Conservation (phyloP, 305 asterid genomes). For the Ajuga reptans region DNA sequence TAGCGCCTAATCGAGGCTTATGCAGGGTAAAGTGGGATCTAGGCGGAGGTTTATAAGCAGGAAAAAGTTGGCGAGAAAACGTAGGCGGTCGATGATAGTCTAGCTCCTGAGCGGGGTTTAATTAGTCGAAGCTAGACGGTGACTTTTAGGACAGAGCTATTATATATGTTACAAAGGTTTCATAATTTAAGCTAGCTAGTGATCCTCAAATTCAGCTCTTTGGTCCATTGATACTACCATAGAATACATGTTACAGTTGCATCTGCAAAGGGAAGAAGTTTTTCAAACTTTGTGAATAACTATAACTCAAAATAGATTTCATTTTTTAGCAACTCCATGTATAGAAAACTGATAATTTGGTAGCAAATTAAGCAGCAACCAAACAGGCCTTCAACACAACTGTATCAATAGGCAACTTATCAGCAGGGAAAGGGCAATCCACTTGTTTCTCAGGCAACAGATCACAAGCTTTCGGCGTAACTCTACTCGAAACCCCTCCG, state of each 20-base stretch:
- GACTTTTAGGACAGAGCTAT: no score
- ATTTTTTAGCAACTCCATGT: constrained; percentile 22
- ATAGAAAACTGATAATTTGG: constrained; percentile 28
- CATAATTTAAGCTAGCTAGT: background rate
- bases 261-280: constrained; percentile 27
- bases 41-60: no score
- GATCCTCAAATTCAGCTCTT: background rate
- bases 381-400: constrained; percentile 42
- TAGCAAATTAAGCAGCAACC: background rate
- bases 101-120: no score
- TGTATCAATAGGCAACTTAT: constrained; percentile 44
- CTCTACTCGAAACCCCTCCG: constrained; percentile 39
- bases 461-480: constrained; percentile 47
- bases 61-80: no score
- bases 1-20: no score
- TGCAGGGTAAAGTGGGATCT: no score
- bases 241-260: no score
- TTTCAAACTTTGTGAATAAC: constrained; percentile 42
- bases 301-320: constrained; percentile 47
- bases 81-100: no score
- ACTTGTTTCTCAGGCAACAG: constrained; percentile 33
- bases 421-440: constrained; percentile 44
- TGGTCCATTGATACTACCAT: background rate
- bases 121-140: no score
- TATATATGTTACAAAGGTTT: no score